These are phyloP conservation scores for Cladosporium colombiae DNA, from an alignment of 2,329 filamentous ascomycete genomes.

Conservation along the genomic window DNA sequence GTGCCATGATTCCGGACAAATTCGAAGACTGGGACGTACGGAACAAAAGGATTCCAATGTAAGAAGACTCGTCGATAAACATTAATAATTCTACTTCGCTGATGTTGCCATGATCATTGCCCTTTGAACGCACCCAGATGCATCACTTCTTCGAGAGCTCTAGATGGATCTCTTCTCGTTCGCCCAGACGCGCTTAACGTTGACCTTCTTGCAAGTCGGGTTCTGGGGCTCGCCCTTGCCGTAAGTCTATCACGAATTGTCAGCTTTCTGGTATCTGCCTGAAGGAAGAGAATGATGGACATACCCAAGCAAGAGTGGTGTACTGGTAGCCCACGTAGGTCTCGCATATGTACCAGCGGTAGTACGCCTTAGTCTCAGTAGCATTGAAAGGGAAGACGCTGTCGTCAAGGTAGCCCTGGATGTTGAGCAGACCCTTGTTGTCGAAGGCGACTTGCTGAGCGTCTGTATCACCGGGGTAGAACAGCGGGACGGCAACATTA, in stretches of 20 bases:
- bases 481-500: conserved; percentile 47
- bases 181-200: conserved; percentile 33
- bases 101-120: background rate
- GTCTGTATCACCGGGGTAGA: conserved; percentile 36
- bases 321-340: conserved; percentile 47
- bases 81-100: background rate
- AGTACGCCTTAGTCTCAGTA: conserved; percentile 31
- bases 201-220: conserved; percentile 47
- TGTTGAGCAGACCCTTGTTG: conserved; percentile 39
- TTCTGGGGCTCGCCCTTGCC: conserved; percentile 46
- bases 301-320: conserved; percentile 45
- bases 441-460: conserved; percentile 44
- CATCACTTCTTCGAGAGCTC: background rate
- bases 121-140: background rate
- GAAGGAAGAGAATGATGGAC: background rate
- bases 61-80: background rate
- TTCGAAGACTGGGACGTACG: background rate
- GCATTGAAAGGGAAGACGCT: conserved; percentile 38
- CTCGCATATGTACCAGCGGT: conserved; percentile 49
- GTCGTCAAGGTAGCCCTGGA: conserved; percentile 45
- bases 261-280: background rate
- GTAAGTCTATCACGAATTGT: conserved; percentile 25
- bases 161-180: background rate
- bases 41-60: background rate
- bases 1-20: background rate